Evolutionary conservation across 257 asterid genomes (phyloP), one percentile per base, ranked within the genome.

Genomic region (Fraxinus americana): DNA sequence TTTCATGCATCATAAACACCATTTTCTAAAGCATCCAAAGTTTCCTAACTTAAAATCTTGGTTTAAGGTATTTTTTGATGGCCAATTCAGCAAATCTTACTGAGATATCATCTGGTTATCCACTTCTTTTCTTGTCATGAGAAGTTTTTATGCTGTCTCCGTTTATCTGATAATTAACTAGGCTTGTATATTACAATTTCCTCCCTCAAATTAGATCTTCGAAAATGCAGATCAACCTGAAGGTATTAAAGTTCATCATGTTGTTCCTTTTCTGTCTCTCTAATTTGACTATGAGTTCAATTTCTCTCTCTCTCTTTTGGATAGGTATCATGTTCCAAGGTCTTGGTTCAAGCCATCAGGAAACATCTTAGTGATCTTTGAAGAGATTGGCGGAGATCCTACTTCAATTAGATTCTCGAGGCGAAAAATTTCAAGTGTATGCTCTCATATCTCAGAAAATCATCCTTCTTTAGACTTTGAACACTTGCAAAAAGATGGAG

Each of bases 311-410:
- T 65, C 29, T 75, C 36, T 50, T 71, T 71, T 65, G 77, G 59
- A 77, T 82, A 92, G 98, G 98, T 94, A 94, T 86, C 98, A 94
- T 71, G 86, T 89, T 48, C 98, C 98, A 2, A 83, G 96, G 79
- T 94, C 98, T 84, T 94, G 98, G 98, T 92, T 94, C 89, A 94
- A 90, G 92, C 90, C 92, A 70, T 83, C 97, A 11, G 96, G 89
- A 71, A 94, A 94, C 75, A 54, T 87, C 27, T 83, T 94, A 82
- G 95, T 94, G 85, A 87, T 94, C 66, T 90, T 94, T 78, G 98
- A 94, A 87, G 98, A 94, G 74, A 87, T 83, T 81, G 98, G 97
- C 17, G 97, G 98, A 71, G 90, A 91, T 84, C 98, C 96, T 30
- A 86, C 91, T 48, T 73, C 87, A 82, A 85, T 93, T 48, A 88